phyloP scores from a whole-genome alignment of 1,139 yeast genomes.

The Insectozyma bohioensis region DNA sequence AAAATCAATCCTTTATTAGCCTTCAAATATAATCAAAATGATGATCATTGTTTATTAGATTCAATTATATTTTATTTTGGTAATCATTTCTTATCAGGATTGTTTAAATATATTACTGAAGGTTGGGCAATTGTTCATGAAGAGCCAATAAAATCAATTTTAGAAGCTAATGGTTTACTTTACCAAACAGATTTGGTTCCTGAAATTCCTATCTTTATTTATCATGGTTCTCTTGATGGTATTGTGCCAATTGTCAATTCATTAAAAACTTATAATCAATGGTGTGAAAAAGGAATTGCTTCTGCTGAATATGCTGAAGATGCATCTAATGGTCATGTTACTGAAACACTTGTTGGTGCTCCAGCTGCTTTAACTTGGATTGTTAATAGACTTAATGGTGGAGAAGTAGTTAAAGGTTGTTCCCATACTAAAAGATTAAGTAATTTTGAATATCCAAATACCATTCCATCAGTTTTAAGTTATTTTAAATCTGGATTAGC shows the following conservation, averaged over 20 bases:
- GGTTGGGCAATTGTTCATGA: constrained; percentile 19
- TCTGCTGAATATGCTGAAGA: constrained; percentile 31
- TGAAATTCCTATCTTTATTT: constrained; percentile 32
- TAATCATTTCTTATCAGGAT: constrained; percentile 17
- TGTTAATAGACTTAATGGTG: constrained; percentile 20
- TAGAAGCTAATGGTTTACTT: constrained; percentile 24
- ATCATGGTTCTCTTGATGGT: constrained; percentile 30
- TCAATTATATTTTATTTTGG: constrained; percentile 14
- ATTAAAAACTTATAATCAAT: constrained; percentile 25
- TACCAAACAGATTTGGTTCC: constrained; percentile 21
- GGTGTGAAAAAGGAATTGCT: constrained; percentile 32
- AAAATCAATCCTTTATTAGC: constrained; percentile 3
- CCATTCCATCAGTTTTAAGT: constrained; percentile 4
- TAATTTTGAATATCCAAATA: constrained; percentile 24
- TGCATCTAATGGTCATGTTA: constrained; percentile 25
- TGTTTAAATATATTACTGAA: constrained; percentile 15
- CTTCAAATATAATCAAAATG: constrained; percentile 14
- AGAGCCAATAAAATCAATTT: constrained; percentile 15
- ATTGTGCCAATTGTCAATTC: constrained; percentile 29
- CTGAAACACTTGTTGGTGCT: constrained; percentile 25
- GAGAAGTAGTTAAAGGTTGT: constrained; percentile 29
- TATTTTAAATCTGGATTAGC: constrained; percentile 6
- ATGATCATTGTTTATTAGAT: constrained; percentile 16
- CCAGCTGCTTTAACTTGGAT: constrained; percentile 34
- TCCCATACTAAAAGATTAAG: constrained; percentile 20